Conservation (phyloP, 179 eudicot genomes). For the Patellifolia procumbens region DNA sequence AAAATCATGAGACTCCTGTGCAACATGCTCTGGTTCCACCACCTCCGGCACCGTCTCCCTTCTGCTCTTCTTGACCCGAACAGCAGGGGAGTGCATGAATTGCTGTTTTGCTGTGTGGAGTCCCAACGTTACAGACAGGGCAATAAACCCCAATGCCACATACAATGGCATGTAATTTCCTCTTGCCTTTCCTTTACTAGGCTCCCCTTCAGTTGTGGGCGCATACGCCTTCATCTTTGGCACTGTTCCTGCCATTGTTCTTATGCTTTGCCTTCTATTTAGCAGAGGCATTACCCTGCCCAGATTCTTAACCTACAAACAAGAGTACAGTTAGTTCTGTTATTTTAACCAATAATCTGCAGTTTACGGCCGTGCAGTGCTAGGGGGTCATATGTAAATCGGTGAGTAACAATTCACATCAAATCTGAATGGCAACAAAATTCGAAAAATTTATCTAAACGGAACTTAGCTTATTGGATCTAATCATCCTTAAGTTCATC, state of each 20-base stretch:
- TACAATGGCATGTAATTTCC: slow-evolving; percentile 51
- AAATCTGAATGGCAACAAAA: no score
- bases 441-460: no score
- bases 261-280: background rate
- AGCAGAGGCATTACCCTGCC: background rate
- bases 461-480: no score
- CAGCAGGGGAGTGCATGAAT: slow-evolving; percentile 47
- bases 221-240: slow-evolving; percentile 25
- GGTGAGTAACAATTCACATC: no score
- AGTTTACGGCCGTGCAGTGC: no score
- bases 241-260: slow-evolving; percentile 31
- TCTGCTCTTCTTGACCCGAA: slow-evolving; percentile 51
- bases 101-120: slow-evolving; percentile 54
- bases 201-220: slow-evolving; percentile 5
- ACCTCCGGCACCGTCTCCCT: slow-evolving; percentile 69
- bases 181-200: slow-evolving; percentile 20
- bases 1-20: slow-evolving; percentile 46
- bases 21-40: slow-evolving; percentile 57
- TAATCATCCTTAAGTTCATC: no score
- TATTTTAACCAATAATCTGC: no score
- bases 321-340: background rate
- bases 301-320: background rate
- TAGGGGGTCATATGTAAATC: no score
- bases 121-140: slow-evolving; percentile 42
- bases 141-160: slow-evolving; percentile 60